Conservation (phyloP, 331 rosid species). For the Cydonia oblonga region DNA sequence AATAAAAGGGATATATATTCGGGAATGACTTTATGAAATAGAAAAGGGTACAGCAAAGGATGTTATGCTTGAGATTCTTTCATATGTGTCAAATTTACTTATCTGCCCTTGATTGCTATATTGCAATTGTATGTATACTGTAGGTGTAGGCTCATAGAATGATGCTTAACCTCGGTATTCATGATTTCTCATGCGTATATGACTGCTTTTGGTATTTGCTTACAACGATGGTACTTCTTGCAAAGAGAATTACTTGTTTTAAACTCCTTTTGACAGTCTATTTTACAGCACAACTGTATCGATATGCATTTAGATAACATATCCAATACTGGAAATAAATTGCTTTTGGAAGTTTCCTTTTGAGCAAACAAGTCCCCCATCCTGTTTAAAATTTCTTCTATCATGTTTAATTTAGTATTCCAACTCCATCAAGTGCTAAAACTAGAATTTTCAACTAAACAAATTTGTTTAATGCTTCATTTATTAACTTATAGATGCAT, state of each 20-base stretch:
- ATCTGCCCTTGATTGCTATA: constrained; percentile 16
- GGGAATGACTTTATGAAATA: not conserved
- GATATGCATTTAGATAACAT: not conserved
- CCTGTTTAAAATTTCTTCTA: not conserved
- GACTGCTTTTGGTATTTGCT: too few species aligned
- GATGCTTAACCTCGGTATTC: not conserved
- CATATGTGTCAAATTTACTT: constrained; percentile 12
- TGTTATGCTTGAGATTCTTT: constrained; percentile 7
- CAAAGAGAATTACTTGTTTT: not conserved
- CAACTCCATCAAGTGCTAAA: not conserved
- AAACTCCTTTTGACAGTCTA: not conserved
- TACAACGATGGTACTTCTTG: not conserved
- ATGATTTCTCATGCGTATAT: not conserved
- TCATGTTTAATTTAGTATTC: not conserved
- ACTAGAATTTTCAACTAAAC: not conserved
- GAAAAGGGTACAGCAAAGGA: not conserved
- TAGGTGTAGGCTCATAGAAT: not conserved
- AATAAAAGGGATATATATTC: not conserved
- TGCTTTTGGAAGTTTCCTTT: not conserved
- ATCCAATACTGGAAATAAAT: not conserved
- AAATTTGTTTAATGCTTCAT: not conserved
- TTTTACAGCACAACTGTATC: not conserved
- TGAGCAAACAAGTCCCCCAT: not conserved
- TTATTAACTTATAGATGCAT: not conserved
- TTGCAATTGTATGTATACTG: not conserved